phyloP scores from a whole-genome alignment of 2,329 filamentous ascomycete species.

The Colletotrichum sp. region DNA sequence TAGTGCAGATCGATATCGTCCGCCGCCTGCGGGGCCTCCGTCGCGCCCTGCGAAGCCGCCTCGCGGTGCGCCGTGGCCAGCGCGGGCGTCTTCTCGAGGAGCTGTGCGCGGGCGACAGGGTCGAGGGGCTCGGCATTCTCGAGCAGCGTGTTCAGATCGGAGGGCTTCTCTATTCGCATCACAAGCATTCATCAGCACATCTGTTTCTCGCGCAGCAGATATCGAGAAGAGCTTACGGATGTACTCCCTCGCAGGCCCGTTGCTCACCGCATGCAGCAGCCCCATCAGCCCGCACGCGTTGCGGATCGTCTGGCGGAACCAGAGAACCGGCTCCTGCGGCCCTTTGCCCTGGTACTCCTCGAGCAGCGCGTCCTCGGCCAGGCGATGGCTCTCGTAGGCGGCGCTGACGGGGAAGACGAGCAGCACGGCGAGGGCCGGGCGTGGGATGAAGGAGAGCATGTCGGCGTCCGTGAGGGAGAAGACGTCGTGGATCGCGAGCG shows the following conservation, averaged over 20 bases:
- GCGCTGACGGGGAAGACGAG: slow-evolving; percentile 88
- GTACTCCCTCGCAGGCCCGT: slow-evolving; percentile 71
- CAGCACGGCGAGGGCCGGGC: slow-evolving; percentile 85
- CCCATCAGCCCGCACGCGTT: slow-evolving; percentile 95
- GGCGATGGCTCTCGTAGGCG: slow-evolving; percentile 78
- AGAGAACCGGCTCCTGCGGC: slow-evolving; percentile 76
- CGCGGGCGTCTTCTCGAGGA: slow-evolving; percentile 78
- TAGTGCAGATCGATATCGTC: slow-evolving; percentile 93
- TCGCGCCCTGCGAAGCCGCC: slow-evolving; percentile 80
- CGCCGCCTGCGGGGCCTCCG: slow-evolving; percentile 76
- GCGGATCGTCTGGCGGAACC: slow-evolving; percentile 94
- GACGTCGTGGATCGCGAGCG: slow-evolving; percentile 85
- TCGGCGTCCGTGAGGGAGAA: slow-evolving; percentile 88
- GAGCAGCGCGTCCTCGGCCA: slow-evolving; percentile 71
- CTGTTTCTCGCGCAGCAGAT: background rate
- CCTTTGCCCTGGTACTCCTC: slow-evolving; percentile 73
- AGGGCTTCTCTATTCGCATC: slow-evolving; percentile 45
- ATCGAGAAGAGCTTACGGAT: slow-evolving; percentile 50
- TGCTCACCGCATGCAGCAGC: slow-evolving; percentile 80
- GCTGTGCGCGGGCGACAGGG: slow-evolving; percentile 68
- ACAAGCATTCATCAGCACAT: background rate
- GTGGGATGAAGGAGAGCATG: slow-evolving; percentile 84
- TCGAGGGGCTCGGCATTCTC: slow-evolving; percentile 71
- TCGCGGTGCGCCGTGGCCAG: slow-evolving; percentile 80
- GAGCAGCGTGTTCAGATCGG: slow-evolving; percentile 69